A percentile compares a stretch with the other conserved stretches of the same genome.
phyloP scores from a whole-genome alignment of 768 basidiomycete genomes.

The Infundibulicybe gibba region DNA sequence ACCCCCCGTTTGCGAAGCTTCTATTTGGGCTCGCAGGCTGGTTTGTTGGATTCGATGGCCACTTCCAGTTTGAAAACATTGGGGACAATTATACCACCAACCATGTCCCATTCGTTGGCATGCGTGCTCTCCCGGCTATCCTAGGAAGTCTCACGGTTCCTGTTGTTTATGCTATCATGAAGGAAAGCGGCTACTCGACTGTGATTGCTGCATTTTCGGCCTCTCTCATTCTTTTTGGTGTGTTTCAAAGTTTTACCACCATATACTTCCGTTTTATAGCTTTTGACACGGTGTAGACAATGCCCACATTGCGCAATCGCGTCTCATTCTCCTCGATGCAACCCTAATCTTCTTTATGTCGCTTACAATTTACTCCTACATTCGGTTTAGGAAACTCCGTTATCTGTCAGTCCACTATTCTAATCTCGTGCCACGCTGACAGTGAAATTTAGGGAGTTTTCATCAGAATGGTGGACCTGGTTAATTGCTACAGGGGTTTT shows the following conservation, averaged over 20 bases:
- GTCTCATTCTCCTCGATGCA: constrained; percentile 93
- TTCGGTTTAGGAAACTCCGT: constrained; percentile 92
- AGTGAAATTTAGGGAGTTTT: constrained; percentile 64
- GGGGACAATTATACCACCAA: constrained; percentile 87
- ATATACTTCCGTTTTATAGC: not conserved
- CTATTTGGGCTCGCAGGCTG: constrained; percentile 92
- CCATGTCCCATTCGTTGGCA: constrained; percentile 91
- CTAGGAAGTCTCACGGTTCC: constrained; percentile 89
- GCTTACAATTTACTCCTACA: constrained; percentile 87
- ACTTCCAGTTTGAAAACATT: constrained; percentile 92
- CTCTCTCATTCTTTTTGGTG: constrained; percentile 82
- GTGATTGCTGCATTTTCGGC: constrained; percentile 90
- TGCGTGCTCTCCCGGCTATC: constrained; percentile 90
- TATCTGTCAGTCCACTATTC: constrained; percentile 55
- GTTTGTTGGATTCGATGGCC: constrained; percentile 95
- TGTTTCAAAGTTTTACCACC: constrained; percentile 19
- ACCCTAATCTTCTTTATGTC: constrained; percentile 95
- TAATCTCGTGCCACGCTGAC: constrained; percentile 2
- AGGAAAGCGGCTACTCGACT: constrained; percentile 94
- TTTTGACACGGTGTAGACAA: constrained; percentile 58
- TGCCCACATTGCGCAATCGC: constrained; percentile 93
- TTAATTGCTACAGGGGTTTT: constrained; percentile 84
- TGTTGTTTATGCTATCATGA: constrained; percentile 94
- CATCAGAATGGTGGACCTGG: constrained; percentile 94
- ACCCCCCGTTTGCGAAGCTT: constrained; percentile 95